Conservation (phyloP, 1,284 basidiomycete species). For the Cerioporus squamosus region DNA sequence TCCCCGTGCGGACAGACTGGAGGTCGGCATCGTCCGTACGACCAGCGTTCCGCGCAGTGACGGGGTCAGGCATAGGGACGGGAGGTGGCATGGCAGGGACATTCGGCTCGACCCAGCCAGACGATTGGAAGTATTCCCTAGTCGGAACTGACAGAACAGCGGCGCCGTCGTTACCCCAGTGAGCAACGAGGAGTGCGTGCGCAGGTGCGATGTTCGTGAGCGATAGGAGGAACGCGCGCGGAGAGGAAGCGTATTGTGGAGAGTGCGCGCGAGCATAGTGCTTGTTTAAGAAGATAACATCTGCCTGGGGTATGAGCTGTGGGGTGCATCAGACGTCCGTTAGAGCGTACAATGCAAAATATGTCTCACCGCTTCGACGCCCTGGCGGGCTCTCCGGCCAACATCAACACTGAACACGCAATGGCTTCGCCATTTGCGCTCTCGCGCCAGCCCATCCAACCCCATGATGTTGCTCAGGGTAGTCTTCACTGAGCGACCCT, state of each 20-base stretch:
- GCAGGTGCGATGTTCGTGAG: slow-evolving; percentile 65
- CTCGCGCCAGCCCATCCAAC: slow-evolving; percentile 75
- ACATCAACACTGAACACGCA: slow-evolving; percentile 81
- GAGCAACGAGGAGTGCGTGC: slow-evolving; percentile 76
- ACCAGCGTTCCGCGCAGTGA: slow-evolving; percentile 2
- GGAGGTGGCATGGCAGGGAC: slow-evolving; percentile 4
- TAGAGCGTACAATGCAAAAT: slow-evolving; percentile 10
- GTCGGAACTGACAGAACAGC: slow-evolving; percentile 82
- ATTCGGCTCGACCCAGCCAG: slow-evolving; percentile 60
- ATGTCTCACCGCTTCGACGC: slow-evolving; percentile 71
- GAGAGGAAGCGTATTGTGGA: slow-evolving; percentile 60
- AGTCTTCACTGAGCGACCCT: slow-evolving; percentile 75
- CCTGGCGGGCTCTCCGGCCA: slow-evolving; percentile 70
- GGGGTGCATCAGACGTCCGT: no score
- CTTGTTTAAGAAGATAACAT: slow-evolving; percentile 76
- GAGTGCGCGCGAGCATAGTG: slow-evolving; percentile 64
- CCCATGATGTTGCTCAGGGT: slow-evolving; percentile 77
- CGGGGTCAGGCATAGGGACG: slow-evolving; percentile 5
- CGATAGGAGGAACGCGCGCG: slow-evolving; percentile 76
- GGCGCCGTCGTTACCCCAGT: slow-evolving; percentile 77
- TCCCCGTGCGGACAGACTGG: slow-evolving; percentile 70
- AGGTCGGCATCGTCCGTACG: slow-evolving; percentile 29
- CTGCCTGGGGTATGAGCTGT: slow-evolving; percentile 77
- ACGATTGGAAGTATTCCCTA: slow-evolving; percentile 81
- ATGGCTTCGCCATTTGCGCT: slow-evolving; percentile 78